Base-by-base conservation (phyloP, 164 flowering plant genomes). In the Litsea cubeba region DNA sequence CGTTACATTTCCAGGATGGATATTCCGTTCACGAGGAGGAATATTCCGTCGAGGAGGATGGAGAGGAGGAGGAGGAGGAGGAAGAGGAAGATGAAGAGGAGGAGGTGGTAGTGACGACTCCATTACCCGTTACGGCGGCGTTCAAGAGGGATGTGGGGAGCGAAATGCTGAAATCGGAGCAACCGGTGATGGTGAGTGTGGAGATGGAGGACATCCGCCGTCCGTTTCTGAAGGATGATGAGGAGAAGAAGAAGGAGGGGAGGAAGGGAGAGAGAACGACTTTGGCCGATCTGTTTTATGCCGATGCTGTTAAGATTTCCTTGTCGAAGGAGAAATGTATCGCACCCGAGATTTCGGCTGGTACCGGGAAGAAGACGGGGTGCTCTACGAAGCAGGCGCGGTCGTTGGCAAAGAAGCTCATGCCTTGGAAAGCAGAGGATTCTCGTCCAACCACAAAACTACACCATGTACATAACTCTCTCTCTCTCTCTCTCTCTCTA, bases 281-380 rank as follows among this genome's bases (percentile, higher is more conserved):
- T 2, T 82, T 90, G 7, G 92, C 91, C 0, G 94, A 90, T 46
- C 82, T 90, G 71, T 87, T 90, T 79, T 77, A 75, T 7, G 88
- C 84, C 1, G 90, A 90, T 60, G 40, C 69, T 18, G 18, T 18
- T 15, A 12, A 14, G 11, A 28, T 22, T 15, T 12, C n/a, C 8
- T 0, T 58, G 62, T n/a, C 62, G 15, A 32, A 17, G 15, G 66
- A 5, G 26, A 64, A 64, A 4, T 64, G 67, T 5, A n/a, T 7
- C 62, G 67, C 17, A 7, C 22, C 73, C 5, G 28, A 23, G 26
- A 15, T 2, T 12, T 2, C 23, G 12, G 1, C 51, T 2, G 74
- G 49, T 14, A n/a, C 68, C 22, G 51, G 24, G 12, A 81, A 81
- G 75, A 83, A 80, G 64, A 12, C 68, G 3, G 68, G 24, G 14